phyloP scores from a whole-genome alignment of 208 protist species.

The Trichomonas vaginalis region DNA sequence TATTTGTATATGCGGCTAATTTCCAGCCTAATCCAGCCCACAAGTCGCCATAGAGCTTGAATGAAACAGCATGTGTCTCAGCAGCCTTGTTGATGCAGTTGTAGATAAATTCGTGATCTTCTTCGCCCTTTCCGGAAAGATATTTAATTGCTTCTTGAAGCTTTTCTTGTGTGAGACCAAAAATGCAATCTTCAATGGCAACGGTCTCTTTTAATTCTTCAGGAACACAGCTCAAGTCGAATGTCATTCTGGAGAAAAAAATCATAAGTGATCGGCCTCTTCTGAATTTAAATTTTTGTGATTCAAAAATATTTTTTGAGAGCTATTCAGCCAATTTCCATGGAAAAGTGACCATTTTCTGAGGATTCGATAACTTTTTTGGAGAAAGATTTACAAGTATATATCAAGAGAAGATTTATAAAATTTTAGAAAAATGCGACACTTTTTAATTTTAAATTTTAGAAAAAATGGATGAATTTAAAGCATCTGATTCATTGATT shows the following conservation, averaged over 20 bases:
- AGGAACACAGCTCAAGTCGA: background rate
- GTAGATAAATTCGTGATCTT: background rate
- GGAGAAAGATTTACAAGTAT: no score
- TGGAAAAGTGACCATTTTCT: no score
- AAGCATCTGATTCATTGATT: no score
- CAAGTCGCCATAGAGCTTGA: background rate
- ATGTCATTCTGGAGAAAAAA: background rate
- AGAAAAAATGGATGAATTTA: no score
- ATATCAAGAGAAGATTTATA: no score
- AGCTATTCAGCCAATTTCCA: no score
- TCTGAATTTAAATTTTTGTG: background rate
- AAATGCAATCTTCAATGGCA: background rate
- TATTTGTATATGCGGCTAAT: background rate
- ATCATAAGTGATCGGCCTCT: background rate
- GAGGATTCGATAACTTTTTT: no score
- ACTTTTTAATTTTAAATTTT: no score
- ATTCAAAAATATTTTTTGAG: background rate
- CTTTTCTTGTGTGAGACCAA: background rate
- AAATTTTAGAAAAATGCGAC: no score
- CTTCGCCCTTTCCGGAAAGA: background rate
- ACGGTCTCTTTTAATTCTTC: background rate
- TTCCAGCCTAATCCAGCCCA: background rate
- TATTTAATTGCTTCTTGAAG: background rate
- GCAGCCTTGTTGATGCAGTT: background rate
- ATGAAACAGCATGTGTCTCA: background rate